Conservation (phyloP, 345 rosid genomes). For the Eucalyptus curtisii region DNA sequence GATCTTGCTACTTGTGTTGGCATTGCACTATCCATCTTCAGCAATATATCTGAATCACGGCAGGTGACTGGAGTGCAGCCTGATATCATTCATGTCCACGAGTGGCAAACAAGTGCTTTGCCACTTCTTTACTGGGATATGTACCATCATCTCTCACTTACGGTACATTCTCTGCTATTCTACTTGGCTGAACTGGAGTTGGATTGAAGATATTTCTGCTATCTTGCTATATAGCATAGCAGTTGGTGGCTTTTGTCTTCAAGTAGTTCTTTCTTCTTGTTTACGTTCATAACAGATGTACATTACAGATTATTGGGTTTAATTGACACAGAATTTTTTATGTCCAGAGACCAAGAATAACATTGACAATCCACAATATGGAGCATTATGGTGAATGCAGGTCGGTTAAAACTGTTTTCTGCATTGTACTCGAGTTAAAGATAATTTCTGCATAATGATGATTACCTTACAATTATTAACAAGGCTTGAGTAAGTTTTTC, state of each 20-base stretch:
- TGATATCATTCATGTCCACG: conserved; percentile 50
- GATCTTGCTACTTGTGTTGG: not conserved
- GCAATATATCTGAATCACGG: not conserved
- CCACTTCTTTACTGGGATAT: conserved; percentile 57
- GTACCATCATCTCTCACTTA: conserved; percentile 34
- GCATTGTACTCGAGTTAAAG: not conserved
- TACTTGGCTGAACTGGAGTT: not conserved
- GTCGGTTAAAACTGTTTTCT: conserved; percentile 7
- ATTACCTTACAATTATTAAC: not conserved
- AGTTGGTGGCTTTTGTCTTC: not conserved
- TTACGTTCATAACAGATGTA: not conserved
- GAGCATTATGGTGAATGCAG: conserved; percentile 50
- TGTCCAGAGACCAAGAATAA: conserved; percentile 37
- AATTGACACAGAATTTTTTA: not conserved
- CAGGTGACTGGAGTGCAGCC: conserved; percentile 45
- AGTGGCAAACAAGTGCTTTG: conserved; percentile 49
- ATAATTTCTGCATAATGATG: not conserved
- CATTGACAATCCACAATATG: conserved; percentile 51
- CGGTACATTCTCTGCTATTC: conserved; percentile 7
- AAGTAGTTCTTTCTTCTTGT: not conserved
- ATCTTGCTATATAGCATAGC: not conserved
- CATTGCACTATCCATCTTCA: not conserved
- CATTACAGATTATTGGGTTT: not conserved
- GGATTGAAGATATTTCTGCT: not conserved
- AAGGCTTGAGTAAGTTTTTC: not conserved